Percentiles rank a stretch among this genome's conserved stretches.
Conservation (phyloP, 2,329 filamentous ascomycete species). For the Allantophomopsis lycopodina region DNA sequence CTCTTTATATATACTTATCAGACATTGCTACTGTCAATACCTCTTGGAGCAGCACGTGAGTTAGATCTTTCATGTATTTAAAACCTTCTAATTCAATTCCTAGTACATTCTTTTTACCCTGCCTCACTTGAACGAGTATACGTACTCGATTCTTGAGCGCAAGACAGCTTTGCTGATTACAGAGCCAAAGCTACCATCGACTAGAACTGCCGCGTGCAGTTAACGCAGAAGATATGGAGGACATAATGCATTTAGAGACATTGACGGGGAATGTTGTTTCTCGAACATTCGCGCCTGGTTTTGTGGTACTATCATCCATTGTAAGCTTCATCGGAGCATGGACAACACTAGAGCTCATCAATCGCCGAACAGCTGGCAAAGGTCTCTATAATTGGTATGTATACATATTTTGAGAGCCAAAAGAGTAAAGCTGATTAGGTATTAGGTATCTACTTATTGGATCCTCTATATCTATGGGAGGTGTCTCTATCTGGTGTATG, state of each 20-base stretch:
- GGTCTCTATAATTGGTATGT: conserved; percentile 57
- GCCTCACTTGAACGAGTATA: too few species aligned
- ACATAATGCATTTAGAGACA: neutral
- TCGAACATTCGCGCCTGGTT: conserved; percentile 38
- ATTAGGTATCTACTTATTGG: conserved; percentile 45
- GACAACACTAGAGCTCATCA: conserved; percentile 71
- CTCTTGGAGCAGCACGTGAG: too few species aligned
- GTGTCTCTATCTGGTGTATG: conserved; percentile 63
- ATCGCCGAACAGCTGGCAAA: conserved; percentile 56
- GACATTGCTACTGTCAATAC: too few species aligned
- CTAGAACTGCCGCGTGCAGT: too few species aligned
- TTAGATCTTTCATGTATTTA: too few species aligned
- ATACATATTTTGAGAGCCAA: neutral
- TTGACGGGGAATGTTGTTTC: conserved; percentile 28
- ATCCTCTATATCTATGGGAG: conserved; percentile 59
- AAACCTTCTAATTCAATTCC: too few species aligned
- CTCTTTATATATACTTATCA: too few species aligned
- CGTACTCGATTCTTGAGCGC: too few species aligned
- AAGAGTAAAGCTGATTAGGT: neutral
- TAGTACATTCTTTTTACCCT: too few species aligned
- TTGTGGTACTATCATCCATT: conserved; percentile 54
- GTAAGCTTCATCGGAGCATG: conserved; percentile 63
- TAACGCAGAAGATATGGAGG: too few species aligned
- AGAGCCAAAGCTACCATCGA: too few species aligned
- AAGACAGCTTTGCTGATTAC: too few species aligned